Base-by-base conservation (phyloP, 169 alveolate genomes). In the Eimeria maxima region DNA sequence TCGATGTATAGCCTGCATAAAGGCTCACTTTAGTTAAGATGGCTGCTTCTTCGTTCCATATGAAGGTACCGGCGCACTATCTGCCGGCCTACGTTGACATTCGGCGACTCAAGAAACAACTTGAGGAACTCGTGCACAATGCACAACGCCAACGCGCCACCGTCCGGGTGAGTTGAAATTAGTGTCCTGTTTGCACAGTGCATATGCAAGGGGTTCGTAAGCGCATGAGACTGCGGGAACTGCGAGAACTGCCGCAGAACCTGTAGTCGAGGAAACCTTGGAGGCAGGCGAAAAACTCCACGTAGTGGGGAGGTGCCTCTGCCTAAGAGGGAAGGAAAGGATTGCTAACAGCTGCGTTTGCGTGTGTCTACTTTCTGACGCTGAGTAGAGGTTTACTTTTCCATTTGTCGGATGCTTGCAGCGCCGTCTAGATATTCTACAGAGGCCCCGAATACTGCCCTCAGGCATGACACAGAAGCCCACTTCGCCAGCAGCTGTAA, bases 61-160 rank as follows among this genome's bases (percentile, higher is more conserved):
- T 86, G 80, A 78, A 71, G 27, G 80, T 86, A 5, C 93, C 93
- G 67, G 93, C 93, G 63, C 93, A 86, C 47, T 86, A 86, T 13
- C 81, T 86, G 44, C 80, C 93, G 16, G 76, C 78, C 65, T 86
- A 86, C 53, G 80, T 63, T 78, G 65, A 86, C 81, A 63, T 86
- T 29, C 76, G 78, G 60, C 93, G 81, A 10, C 93, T 86, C 55
- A 86, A 86, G 78, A 86, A 86, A 65, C 67, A 86, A 71, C 93
- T 86, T 18, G 93, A 86, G 44, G 47, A 47, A 33, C 63, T 86
- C n/a, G 93, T 86, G 65, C 93, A 86, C 63, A 69, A 71, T 29
- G 93, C 93, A 29, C 93, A 86, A 57, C 93, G 69, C 38, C 93
- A 86, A 27, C 93, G 93, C 16, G 93, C 93, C 24, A 86, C 93